phyloP scores from a whole-genome alignment of 108 stramenopile species.

The Cyclotella cryptica region DNA sequence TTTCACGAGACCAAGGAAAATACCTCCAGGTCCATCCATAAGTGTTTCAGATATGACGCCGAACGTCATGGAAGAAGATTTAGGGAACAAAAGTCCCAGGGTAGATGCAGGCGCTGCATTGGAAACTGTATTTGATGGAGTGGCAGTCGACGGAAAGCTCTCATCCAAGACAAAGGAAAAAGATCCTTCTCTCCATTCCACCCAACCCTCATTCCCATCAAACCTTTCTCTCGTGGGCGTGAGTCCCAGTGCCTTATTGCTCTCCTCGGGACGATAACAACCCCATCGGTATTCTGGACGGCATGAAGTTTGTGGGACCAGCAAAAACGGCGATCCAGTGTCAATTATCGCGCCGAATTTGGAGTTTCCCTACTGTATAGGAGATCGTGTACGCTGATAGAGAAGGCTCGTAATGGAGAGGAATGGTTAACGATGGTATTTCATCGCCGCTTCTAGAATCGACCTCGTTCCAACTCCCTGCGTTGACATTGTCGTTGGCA shows the following conservation, averaged over 20 bases:
- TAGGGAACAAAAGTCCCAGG: slow-evolving; percentile 21
- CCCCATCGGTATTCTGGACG: slow-evolving; percentile 37
- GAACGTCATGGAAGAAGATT: slow-evolving; percentile 41
- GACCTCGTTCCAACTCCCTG: not conserved
- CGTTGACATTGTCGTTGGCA: not conserved
- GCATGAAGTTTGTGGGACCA: slow-evolving; percentile 44
- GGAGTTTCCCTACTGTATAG: slow-evolving; percentile 34
- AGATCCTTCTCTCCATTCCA: slow-evolving; percentile 46
- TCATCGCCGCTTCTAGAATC: not conserved
- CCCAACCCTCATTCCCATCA: slow-evolving; percentile 48
- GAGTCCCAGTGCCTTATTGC: slow-evolving; percentile 21
- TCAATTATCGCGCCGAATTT: slow-evolving; percentile 47
- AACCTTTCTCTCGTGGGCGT: slow-evolving; percentile 40
- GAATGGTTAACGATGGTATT: slow-evolving; percentile 22
- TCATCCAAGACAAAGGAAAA: slow-evolving; percentile 32
- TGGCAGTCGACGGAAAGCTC: not conserved
- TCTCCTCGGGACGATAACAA: slow-evolving; percentile 40
- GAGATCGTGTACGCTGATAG: slow-evolving; percentile 40
- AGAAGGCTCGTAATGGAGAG: slow-evolving; percentile 30
- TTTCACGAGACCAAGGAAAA: slow-evolving; percentile 55
- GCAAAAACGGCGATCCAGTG: slow-evolving; percentile 43
- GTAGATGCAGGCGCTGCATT: slow-evolving; percentile 8
- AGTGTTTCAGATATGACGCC: slow-evolving; percentile 47
- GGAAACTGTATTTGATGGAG: not conserved
- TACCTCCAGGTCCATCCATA: slow-evolving; percentile 52